phyloP scores from a whole-genome alignment of 371 early-diverging fungal genomes.

The Nematocida ausubeli region DNA sequence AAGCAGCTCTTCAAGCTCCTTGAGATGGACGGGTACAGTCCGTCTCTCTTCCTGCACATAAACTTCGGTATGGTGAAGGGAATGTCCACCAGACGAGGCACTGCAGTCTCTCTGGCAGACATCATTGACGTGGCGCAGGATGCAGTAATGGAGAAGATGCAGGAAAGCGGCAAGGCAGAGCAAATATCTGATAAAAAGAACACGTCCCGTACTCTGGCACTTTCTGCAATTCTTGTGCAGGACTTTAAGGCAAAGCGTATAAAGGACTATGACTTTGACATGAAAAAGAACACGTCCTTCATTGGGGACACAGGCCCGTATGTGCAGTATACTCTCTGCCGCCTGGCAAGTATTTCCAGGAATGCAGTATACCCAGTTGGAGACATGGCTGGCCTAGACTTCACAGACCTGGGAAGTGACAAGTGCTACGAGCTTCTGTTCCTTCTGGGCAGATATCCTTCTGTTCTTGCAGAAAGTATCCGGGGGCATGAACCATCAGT shows the following conservation, averaged over 20 bases:
- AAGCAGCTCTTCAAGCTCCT: constrained; percentile 88
- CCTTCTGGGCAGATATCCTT: constrained; percentile 81
- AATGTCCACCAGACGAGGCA: constrained; percentile 95
- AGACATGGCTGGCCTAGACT: constrained; percentile 57
- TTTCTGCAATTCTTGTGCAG: constrained; percentile 85
- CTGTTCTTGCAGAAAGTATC: constrained; percentile 71
- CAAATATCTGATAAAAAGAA: constrained; percentile 77
- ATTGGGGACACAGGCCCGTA: constrained; percentile 98
- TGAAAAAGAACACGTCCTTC: constrained; percentile 85
- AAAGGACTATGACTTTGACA: constrained; percentile 92
- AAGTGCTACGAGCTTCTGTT: constrained; percentile 74
- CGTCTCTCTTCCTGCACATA: constrained; percentile 76
- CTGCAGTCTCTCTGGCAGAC: constrained; percentile 91
- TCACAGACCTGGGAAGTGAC: constrained; percentile 71
- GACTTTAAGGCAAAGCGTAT: constrained; percentile 87
- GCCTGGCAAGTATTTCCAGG: constrained; percentile 73
- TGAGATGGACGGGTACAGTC: constrained; percentile 74
- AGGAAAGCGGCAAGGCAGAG: constrained; percentile 76
- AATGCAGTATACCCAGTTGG: constrained; percentile 57
- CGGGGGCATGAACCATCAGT: constrained; percentile 80
- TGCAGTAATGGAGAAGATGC: constrained; percentile 85
- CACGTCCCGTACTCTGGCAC: constrained; percentile 74
- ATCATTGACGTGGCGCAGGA: constrained; percentile 83
- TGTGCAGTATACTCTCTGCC: constrained; percentile 73
- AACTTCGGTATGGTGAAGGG: constrained; percentile 87